Conservation (phyloP, 1,284 basidiomycete species). For the Trametes polyzona region DNA sequence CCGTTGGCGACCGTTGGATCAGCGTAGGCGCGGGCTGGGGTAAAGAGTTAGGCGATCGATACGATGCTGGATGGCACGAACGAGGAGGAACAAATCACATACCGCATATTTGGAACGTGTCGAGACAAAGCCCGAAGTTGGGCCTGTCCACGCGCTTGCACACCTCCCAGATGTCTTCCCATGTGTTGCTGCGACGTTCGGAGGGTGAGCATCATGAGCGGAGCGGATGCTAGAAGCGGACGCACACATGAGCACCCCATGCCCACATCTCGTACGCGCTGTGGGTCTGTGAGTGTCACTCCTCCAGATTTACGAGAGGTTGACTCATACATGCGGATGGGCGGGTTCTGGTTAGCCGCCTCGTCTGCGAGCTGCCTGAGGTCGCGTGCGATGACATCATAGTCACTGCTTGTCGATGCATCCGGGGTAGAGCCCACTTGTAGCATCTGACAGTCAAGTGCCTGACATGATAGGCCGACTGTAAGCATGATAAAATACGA, state of each 20-base stretch:
- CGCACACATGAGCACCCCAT: constrained; percentile 38
- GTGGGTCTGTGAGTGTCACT: background rate
- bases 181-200: constrained; percentile 30
- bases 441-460: constrained; percentile 32
- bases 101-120: constrained; percentile 39
- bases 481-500: background rate
- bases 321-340: constrained; percentile 33
- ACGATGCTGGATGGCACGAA: background rate
- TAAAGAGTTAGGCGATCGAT: background rate
- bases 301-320: background rate
- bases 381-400: constrained; percentile 36
- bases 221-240: background rate
- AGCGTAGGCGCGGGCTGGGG: constrained; percentile 28
- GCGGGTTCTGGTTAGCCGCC: constrained; percentile 34
- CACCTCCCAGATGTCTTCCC: constrained; percentile 39
- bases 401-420: constrained; percentile 29
- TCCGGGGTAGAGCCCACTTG: constrained; percentile 38
- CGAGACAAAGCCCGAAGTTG: constrained; percentile 39
- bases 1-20: constrained; percentile 28
- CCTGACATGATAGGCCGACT: background rate
- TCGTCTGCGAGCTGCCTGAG: constrained; percentile 35
- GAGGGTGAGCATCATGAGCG: background rate
- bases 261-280: constrained; percentile 42
- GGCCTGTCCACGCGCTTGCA: constrained; percentile 37
- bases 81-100: background rate